Percentiles rank a stretch among this genome's conserved stretches.
Conservation (phyloP, 805 yeast genomes). For the Hyphopichia homilentoma region DNA sequence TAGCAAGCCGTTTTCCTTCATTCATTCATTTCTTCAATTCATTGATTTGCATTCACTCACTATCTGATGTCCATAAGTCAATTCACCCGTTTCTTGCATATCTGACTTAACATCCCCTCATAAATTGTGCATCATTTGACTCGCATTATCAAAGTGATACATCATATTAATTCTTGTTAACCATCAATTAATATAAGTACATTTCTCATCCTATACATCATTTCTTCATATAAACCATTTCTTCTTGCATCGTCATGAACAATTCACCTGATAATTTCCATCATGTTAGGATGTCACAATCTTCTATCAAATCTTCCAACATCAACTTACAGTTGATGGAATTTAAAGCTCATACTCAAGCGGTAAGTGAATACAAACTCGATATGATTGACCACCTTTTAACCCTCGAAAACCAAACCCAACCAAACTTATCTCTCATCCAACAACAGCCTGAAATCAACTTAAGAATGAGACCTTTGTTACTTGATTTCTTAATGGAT, state of each 20-base stretch:
- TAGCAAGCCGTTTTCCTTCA: no score
- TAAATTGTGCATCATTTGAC: no score
- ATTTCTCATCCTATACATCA: no score
- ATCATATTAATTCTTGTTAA: no score
- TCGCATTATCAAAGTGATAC: no score
- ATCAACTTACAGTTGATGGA: slow-evolving; percentile 45
- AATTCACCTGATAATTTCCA: slow-evolving; percentile 31
- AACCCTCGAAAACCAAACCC: slow-evolving; percentile 23
- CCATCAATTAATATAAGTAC: no score
- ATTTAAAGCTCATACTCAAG: slow-evolving; percentile 40
- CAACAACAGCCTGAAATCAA: slow-evolving; percentile 46
- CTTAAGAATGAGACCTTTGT: slow-evolving; percentile 40
- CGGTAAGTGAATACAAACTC: slow-evolving; percentile 42
- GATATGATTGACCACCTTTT: slow-evolving; percentile 38
- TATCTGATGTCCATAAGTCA: no score
- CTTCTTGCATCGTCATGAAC: slow-evolving; percentile 6
- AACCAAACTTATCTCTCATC: slow-evolving; percentile 32
- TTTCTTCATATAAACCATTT: no score
- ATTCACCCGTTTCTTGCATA: no score
- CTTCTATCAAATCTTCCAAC: slow-evolving; percentile 35
- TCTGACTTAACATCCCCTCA: no score
- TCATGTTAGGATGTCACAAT: slow-evolving; percentile 27
- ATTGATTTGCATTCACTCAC: no score
- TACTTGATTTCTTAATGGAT: slow-evolving; percentile 42
- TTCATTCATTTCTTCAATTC: no score